A percentile compares a stretch with the other conserved stretches of the same genome.
Evolutionary conservation across 1,284 basidiomycete species (phyloP).

Genomic region (Tetrapyrgos nigripes): DNA sequence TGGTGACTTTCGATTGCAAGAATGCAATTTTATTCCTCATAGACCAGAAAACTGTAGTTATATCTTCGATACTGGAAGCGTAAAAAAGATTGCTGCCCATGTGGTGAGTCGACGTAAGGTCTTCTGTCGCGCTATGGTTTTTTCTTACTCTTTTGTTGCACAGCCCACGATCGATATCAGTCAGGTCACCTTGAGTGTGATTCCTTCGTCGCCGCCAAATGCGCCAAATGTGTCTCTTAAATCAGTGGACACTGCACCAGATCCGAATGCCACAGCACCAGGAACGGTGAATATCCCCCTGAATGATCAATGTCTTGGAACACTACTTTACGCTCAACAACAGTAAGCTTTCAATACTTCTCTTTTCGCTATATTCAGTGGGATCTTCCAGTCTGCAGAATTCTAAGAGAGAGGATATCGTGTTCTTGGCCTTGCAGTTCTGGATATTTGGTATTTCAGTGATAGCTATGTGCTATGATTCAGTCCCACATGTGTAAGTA

Average conservation of each 20-base stretch:
- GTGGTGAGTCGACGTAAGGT: neutral
- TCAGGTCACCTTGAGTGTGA: neutral
- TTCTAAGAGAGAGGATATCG: conserved; percentile 55
- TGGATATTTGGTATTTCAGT: conserved; percentile 65
- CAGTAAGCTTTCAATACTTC: conserved; percentile 36
- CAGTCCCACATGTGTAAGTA: conserved; percentile 59
- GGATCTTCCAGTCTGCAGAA: conserved; percentile 46
- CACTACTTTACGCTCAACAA: conserved; percentile 49
- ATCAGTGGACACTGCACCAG: neutral
- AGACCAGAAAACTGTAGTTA: conserved; percentile 12
- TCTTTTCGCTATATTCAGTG: conserved; percentile 2
- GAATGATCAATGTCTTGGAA: conserved; percentile 45
- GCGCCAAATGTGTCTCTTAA: neutral
- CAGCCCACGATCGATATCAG: neutral
- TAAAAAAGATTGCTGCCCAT: neutral
- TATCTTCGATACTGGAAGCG: conserved; percentile 36
- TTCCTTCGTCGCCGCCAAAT: neutral
- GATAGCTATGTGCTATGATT: conserved; percentile 55
- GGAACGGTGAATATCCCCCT: conserved; percentile 31
- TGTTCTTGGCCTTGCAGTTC: conserved; percentile 58
- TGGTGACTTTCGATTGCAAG: conserved; percentile 41
- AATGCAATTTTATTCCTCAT: conserved; percentile 56
- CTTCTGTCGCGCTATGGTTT: neutral
- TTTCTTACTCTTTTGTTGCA: neutral
- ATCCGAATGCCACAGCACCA: neutral